Base-by-base conservation (phyloP, 768 basidiomycete genomes). In the Strobilomyces dryophilus region DNA sequence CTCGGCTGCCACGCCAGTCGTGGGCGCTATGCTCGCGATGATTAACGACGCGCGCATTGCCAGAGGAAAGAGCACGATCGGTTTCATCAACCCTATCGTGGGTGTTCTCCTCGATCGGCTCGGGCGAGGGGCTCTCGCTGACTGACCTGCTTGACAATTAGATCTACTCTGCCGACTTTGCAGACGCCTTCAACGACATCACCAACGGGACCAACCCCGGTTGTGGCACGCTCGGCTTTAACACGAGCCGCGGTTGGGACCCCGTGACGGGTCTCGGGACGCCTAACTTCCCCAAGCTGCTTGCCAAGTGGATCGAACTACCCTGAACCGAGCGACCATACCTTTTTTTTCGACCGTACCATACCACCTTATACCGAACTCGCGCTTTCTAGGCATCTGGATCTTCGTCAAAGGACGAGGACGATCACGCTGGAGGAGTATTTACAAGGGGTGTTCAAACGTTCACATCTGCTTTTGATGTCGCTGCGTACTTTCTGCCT, bases 11-110 rank as follows among this genome's bases (percentile, higher is more conserved):
- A 63, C 80, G 17, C 85, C 85, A 1, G 83, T 84, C 54, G 74
- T 84, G n/a, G 85, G 80, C 14, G 77, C 74, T n/a, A 71, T 87
- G 21, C 73, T 87, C 52, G 58, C 85, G 10, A 74, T 85, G 54
- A 65, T 86, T 36, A 86, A 86, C 50, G 85, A 87, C 61, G 78
- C 75, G 43, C 80, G 80, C 21, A 65, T 87, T 21, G 69, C 77
- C 0, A 45, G 55, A 11, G 72, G 74, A 36, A 76, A 79, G 60
- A 44, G 70, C 2, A 62, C 82, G 1, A 69, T 87, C 20, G 85
- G 83, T 3, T 85, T 84, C 68, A 65, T 84, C 52, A 85, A 84
- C 59, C 82, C 77, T 36, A 52, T 64, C n/a, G 76, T 78, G 47
- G 3, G 73, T 53, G 20, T 24, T 20, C 35, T 3, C 32, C 14